Conservation (phyloP, 495 filamentous ascomycete species). For the Aspergillus sclerotiicarbonarius region DNA sequence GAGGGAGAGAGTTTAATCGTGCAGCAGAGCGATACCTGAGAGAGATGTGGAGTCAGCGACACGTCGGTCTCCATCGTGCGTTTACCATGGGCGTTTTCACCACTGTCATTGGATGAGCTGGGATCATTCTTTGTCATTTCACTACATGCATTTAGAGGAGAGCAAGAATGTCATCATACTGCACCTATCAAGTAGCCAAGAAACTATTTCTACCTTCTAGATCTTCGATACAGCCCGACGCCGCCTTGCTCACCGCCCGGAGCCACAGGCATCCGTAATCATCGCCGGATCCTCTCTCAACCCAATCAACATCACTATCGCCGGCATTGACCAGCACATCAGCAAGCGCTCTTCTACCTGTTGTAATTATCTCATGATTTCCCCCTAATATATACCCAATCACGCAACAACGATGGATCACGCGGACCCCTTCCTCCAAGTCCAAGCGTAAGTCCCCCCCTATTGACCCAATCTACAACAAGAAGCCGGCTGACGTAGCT, state of each 20-base stretch:
- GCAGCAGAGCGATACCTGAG: constrained; percentile 26
- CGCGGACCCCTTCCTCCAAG: constrained; percentile 89
- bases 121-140: constrained; percentile 1
- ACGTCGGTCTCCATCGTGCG: constrained; percentile 22
- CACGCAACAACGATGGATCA: constrained; percentile 52
- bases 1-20: constrained; percentile 24
- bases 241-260: constrained; percentile 19
- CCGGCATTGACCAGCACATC: not conserved
- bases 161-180: not conserved
- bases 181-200: not conserved
- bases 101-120: constrained; percentile 14
- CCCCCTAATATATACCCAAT: constrained; percentile 2
- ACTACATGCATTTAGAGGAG: not conserved
- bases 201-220: not conserved
- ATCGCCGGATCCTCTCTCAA: constrained; percentile 2
- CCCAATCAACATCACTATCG: not conserved
- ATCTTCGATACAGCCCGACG: not conserved
- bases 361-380: not conserved
- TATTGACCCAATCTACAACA: constrained; percentile 4
- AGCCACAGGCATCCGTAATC: not conserved
- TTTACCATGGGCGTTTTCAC: constrained; percentile 23
- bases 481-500: constrained; percentile 3
- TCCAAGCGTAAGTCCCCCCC: constrained; percentile 65
- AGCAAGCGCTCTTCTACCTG: not conserved
- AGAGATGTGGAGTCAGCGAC: constrained; percentile 29